Percentiles rank a stretch among this genome's conserved stretches.
phyloP scores from a whole-genome alignment of 352 stramenopile species.

The Pythium graminicola region DNA sequence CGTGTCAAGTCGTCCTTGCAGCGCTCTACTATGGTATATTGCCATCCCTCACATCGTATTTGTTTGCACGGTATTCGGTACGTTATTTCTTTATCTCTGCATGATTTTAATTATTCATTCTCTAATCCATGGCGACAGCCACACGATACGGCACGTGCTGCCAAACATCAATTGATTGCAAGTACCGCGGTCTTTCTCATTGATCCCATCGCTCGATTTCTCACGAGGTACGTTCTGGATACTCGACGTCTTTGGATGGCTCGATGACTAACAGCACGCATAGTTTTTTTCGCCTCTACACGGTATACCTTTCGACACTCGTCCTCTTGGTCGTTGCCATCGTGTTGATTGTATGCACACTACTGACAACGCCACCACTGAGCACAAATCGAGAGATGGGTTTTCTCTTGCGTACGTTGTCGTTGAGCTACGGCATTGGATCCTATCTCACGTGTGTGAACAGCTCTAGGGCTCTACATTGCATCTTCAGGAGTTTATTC shows the following conservation, averaged over 20 bases:
- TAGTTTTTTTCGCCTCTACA: conserved; percentile 43
- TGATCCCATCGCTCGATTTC: conserved; percentile 36
- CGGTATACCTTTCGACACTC: conserved; percentile 34
- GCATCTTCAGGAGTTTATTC: conserved; percentile 46
- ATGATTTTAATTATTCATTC: not conserved
- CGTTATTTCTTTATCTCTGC: conserved; percentile 1
- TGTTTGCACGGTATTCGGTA: conserved; percentile 64
- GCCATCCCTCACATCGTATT: conserved; percentile 56
- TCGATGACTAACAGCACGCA: no score
- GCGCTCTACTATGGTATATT: conserved; percentile 58
- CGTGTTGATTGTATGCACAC: conserved; percentile 42
- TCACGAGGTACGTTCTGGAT: conserved; percentile 31
- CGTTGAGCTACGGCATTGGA: not conserved
- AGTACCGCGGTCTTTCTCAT: conserved; percentile 46
- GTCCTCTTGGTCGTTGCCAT: conserved; percentile 34
- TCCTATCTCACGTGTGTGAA: not conserved
- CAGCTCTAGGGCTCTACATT: conserved; percentile 44
- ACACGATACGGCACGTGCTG: conserved; percentile 25
- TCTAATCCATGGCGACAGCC: conserved; percentile 4
- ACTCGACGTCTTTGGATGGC: no score
- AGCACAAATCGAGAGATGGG: conserved; percentile 28
- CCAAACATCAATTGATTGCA: conserved; percentile 42
- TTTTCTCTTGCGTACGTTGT: conserved; percentile 47
- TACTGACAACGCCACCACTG: conserved; percentile 29
- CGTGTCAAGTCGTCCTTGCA: conserved; percentile 45